Percentiles rank a stretch among this genome's conserved stretches.
Evolutionary conservation across 1,284 basidiomycete genomes (phyloP).

Genomic region (Puccinia hordei): DNA sequence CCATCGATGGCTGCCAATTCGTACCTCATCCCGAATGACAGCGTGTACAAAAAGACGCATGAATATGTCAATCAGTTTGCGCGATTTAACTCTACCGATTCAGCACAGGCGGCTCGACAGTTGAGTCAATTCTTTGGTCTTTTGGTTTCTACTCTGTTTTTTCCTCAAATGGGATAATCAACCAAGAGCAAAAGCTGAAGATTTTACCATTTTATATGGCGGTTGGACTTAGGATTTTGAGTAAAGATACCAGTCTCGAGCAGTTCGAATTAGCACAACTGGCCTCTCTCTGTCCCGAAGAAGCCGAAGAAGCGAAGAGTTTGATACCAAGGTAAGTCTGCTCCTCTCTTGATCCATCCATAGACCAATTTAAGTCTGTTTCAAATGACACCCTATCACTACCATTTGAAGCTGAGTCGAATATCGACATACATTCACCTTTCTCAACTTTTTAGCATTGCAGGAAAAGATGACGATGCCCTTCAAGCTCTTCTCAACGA

Average conservation of each 20-base stretch:
- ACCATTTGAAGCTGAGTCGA: not conserved
- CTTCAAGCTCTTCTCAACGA: constrained; percentile 79
- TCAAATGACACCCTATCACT: no score
- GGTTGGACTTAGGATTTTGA: constrained; percentile 65
- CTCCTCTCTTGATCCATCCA: constrained; percentile 47
- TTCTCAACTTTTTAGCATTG: constrained; percentile 64
- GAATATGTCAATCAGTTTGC: constrained; percentile 89
- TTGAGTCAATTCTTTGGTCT: constrained; percentile 61
- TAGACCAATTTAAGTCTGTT: constrained; percentile 13
- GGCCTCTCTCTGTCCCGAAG: constrained; percentile 82
- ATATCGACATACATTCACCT: not conserved
- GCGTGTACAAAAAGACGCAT: constrained; percentile 87
- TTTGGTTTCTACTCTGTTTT: not conserved
- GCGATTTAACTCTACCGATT: constrained; percentile 82
- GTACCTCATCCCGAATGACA: constrained; percentile 57
- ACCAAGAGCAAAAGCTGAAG: not conserved
- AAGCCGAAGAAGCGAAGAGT: constrained; percentile 86
- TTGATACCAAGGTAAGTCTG: constrained; percentile 70
- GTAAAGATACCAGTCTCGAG: constrained; percentile 73
- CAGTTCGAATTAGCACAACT: constrained; percentile 91
- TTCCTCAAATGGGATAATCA: not conserved
- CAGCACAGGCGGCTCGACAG: constrained; percentile 84
- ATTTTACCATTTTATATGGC: constrained; percentile 37
- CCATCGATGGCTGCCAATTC: constrained; percentile 21
- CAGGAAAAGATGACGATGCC: constrained; percentile 81